Conservation (phyloP, 495 filamentous ascomycete species). For the Penicillium arizonense region DNA sequence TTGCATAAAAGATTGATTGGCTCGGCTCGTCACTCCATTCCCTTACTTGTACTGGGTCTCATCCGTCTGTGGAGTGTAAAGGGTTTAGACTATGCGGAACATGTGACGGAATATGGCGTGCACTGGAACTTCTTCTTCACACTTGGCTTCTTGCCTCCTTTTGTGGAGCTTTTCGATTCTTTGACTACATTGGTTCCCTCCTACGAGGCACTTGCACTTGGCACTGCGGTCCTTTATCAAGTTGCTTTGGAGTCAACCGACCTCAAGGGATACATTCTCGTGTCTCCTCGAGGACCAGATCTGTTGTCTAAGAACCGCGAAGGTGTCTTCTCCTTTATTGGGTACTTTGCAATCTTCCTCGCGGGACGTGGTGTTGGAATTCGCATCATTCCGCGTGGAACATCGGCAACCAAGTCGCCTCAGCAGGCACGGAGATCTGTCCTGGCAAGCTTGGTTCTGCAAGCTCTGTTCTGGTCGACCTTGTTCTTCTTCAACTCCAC, state of each 20-base stretch:
- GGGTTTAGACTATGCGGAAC: conserved; percentile 91
- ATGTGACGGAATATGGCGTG: conserved; percentile 96
- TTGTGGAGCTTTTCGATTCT: conserved; percentile 82
- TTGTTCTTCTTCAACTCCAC: conserved; percentile 67
- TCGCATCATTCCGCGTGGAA: conserved; percentile 66
- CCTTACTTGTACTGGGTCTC: conserved; percentile 77
- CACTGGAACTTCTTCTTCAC: conserved; percentile 99
- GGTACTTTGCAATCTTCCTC: conserved; percentile 94
- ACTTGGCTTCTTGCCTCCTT: conserved; percentile 81
- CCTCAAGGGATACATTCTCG: conserved; percentile 79
- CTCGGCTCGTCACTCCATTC: conserved; percentile 76
- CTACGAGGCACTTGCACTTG: conserved; percentile 67
- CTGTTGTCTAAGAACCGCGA: conserved; percentile 88
- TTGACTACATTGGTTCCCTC: conserved; percentile 58
- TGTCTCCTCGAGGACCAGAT: conserved; percentile 69
- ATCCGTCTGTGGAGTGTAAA: conserved; percentile 87
- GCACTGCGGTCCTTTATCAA: conserved; percentile 67
- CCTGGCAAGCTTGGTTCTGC: conserved; percentile 56
- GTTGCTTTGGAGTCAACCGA: conserved; percentile 69
- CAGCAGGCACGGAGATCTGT: conserved; percentile 50
- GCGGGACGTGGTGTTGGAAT: conserved; percentile 81
- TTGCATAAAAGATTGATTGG: conserved; percentile 54
- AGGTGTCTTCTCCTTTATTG: conserved; percentile 87
- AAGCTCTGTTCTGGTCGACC: conserved; percentile 62
- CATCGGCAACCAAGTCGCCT: conserved; percentile 33